Base-by-base conservation (phyloP, 1,139 yeast species). In the Magnusiomyces sp. region DNA sequence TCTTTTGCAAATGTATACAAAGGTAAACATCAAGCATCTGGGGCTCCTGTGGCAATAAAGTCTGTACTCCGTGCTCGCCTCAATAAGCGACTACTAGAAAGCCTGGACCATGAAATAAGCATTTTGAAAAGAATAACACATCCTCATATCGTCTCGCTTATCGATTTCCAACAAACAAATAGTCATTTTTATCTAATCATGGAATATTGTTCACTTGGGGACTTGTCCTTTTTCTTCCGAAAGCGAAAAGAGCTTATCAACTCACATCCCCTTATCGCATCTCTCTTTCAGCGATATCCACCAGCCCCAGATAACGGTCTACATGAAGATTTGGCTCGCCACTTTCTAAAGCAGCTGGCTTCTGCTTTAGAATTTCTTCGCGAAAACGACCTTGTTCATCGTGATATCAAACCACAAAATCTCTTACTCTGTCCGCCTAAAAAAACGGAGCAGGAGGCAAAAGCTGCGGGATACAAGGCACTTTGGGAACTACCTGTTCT, bases 171-270 rank as follows among this genome's bases (percentile, higher is more conserved):
- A 55, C 84, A 87, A 61, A 84, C 95, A 0, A 66, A 79, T 10
- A 72, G 84, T 10, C 88, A 90, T 66, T 87, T 89, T 69, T 94
- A 88, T 66, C 72, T 92, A 56, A 80, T 90, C n/a, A 92, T 92
- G 97, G 97, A 92, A 64, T 92, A 88, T 68, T 92, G 98, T 64
- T 82, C 97, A 0, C 73, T 92, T 67, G 98, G 98, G 9, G 98
- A 92, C 68, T 74, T 92, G 54, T 85, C 95, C 0, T 87, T 81
- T 62, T 83, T 92, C 59, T 89, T 92, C 50, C 78, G 87, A 60
- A 81, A 80, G 63, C 76, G 92, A 61, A 77, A 77, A 56, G 89
- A 84, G 62, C 71, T 90, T 43, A 77, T 80, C 32, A 75, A 77
- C 56, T 80, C 86, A 2, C 89, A 88, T 63, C 97, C 97, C 0